Evolutionary conservation across 345 rosid genomes (phyloP).

Genomic region (Lepidium aucheri): DNA sequence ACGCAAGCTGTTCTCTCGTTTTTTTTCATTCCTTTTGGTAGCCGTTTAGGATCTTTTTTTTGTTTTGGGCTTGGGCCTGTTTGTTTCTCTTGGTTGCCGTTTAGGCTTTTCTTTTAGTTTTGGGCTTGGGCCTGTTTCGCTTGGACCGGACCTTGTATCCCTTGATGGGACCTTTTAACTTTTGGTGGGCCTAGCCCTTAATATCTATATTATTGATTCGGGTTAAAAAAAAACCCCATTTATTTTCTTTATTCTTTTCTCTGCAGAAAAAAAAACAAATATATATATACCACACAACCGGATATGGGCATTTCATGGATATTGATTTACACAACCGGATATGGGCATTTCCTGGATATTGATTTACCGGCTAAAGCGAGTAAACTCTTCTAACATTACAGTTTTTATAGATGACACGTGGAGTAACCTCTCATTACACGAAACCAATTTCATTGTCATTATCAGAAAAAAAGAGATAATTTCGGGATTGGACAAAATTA

Average conservation of each 20-base stretch:
- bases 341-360: conserved; percentile 24
- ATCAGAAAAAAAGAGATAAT: neutral
- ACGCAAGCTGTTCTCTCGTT: too few species aligned
- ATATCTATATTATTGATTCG: too few species aligned
- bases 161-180: too few species aligned
- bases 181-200: too few species aligned
- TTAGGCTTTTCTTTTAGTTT: too few species aligned
- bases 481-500: conserved; percentile 18
- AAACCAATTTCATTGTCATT: conserved; percentile 19
- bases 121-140: too few species aligned
- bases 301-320: conserved; percentile 27
- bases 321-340: conserved; percentile 31
- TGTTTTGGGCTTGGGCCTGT: too few species aligned
- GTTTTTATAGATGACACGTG: conserved; percentile 38
- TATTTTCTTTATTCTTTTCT: conserved; percentile 5
- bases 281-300: conserved; percentile 28
- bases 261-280: neutral
- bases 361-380: conserved; percentile 12
- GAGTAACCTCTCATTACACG: conserved; percentile 13
- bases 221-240: too few species aligned
- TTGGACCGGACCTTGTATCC: too few species aligned
- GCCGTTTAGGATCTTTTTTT: too few species aligned
- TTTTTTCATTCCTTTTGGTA: too few species aligned
- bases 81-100: too few species aligned
- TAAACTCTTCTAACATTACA: neutral